Base-by-base conservation (phyloP, 2,329 filamentous ascomycete species). In the Helicocarpus griseus region DNA sequence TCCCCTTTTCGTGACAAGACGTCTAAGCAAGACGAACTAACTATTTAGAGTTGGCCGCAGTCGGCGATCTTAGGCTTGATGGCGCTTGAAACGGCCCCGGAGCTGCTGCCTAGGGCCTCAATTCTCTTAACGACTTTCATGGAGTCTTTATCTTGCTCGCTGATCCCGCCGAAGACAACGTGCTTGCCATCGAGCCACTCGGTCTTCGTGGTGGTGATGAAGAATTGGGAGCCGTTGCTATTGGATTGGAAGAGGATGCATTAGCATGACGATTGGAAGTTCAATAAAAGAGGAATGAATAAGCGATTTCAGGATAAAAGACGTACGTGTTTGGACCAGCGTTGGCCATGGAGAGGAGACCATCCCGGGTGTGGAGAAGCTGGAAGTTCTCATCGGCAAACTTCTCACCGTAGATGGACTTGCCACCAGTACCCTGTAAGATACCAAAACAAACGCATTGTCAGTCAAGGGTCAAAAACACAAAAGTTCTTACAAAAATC, bases 351-450 rank as follows among this genome's bases (percentile, higher is more conserved):
- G 89, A 95, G 61, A 95, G 80, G 62, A 90, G 79, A 77, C 85
- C 87, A 57, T 85, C 84, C 63, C 77, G 75, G 71, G 71, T 73
- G 82, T 95, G 89, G 77, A 81, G 83, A 61, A 78, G 68, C 57
- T 73, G 67, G 79, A 95, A 94, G 85, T 94, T 95, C 85, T 95
- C 89, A 69, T 95, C 89, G 65, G 83, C 75, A 69, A 95, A 95
- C 80, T 91, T 93, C 75, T 94, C 87, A 64, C 89, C 89, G 73
- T 94, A 95, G 81, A 95, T 95, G 71, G 87, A 94, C 76, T 86
- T 87, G 74, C 89, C 88, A 76, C 88, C 89, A 54, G 89, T 91
- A 68, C 88, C 88, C 89, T 94, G 52, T 52, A 59, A 49, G 35
- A 28, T 5, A 53, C 5, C 51, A 22, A 38, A 43, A 43, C 29